Conservation (phyloP, 2,329 filamentous ascomycete genomes). For the Aspergillus fijiensis region DNA sequence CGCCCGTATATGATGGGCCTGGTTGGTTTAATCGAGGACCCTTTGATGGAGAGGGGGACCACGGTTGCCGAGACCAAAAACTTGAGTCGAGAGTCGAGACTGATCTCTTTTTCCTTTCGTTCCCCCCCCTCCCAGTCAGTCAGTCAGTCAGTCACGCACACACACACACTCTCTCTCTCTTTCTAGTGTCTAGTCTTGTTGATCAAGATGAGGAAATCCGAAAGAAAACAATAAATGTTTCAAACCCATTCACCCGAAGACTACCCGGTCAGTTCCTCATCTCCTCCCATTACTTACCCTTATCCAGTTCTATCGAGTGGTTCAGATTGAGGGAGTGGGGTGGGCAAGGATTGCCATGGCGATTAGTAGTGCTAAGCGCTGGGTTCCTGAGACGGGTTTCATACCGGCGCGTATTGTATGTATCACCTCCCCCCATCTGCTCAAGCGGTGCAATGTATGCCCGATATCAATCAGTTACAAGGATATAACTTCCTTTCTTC, state of each 20-base stretch:
- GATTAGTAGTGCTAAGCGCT: conserved; percentile 7
- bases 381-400: conserved; percentile 22
- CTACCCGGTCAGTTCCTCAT: not conserved
- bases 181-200: not conserved
- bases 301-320: not conserved
- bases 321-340: not conserved
- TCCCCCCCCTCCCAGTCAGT: not conserved
- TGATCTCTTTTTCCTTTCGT: not conserved
- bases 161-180: not conserved
- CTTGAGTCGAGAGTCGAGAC: conserved; percentile 8
- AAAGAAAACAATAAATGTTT: not conserved
- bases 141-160: not conserved
- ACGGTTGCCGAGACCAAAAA: not conserved
- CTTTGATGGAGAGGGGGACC: not conserved
- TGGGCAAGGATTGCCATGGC: not conserved
- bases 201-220: not conserved
- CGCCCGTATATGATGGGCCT: conserved; percentile 1
- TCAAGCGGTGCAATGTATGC: not conserved
- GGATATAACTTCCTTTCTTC: not conserved
- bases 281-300: not conserved
- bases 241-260: conserved; percentile 2
- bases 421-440: not conserved
- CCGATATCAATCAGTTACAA: not conserved
- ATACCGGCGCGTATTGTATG: conserved; percentile 11
- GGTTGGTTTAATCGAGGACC: not conserved